Conservation (phyloP, 2,329 filamentous ascomycete genomes). For the Sporothrix pallida region DNA sequence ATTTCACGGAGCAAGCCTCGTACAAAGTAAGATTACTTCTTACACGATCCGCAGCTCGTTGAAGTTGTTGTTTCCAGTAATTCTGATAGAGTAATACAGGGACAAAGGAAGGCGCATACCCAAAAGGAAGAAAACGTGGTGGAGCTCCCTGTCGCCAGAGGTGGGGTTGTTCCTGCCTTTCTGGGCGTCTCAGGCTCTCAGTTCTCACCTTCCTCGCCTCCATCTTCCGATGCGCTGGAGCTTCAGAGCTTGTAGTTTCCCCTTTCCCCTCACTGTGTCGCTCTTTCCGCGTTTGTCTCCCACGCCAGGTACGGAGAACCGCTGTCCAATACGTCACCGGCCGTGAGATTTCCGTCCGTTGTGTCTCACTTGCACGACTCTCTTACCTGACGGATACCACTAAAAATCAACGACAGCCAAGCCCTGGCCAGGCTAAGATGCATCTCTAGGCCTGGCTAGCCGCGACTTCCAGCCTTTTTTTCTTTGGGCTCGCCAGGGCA, state of each 20-base stretch:
- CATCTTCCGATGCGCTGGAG: conserved; percentile 4
- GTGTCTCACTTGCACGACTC: conserved; percentile 4
- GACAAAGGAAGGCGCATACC: neutral
- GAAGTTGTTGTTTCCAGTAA: neutral
- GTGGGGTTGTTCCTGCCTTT: conserved; percentile 10
- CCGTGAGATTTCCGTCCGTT: conserved; percentile 18
- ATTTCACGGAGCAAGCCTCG: neutral
- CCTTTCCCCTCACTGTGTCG: too few species aligned
- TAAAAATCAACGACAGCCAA: neutral
- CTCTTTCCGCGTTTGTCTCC: neutral
- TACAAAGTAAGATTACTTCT: neutral
- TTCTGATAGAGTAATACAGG: conserved; percentile 14
- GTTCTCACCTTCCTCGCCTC: neutral
- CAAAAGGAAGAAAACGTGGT: conserved; percentile 18
- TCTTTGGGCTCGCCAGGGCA: too few species aligned
- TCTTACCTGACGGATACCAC: neutral
- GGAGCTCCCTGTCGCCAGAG: neutral
- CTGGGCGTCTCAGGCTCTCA: neutral
- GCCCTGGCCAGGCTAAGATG: neutral
- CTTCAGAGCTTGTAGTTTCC: neutral
- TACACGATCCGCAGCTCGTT: conserved; percentile 1
- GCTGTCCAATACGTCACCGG: conserved; percentile 7
- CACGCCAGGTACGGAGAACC: neutral
- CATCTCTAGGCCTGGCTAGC: neutral
- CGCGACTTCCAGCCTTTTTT: too few species aligned